These are phyloP conservation scores for Zymoseptoria crescenta DNA, from an alignment of 2,329 filamentous ascomycete genomes.

Conservation along the genomic window DNA sequence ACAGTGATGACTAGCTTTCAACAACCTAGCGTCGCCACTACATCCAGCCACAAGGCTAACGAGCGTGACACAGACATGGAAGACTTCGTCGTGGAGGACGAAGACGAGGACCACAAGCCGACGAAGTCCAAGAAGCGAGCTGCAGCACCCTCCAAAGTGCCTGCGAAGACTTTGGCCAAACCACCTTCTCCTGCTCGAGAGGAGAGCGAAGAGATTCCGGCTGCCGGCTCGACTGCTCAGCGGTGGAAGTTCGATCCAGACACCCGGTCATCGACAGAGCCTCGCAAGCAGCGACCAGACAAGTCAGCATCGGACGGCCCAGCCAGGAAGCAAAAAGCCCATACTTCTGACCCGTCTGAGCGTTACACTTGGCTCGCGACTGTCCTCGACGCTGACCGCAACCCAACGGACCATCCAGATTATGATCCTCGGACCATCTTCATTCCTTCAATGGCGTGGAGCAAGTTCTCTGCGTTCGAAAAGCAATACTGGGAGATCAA, in stretches of 20 bases:
- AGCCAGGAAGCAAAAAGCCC: conserved; percentile 54
- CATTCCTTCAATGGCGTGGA: conserved; percentile 73
- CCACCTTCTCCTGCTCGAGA: conserved; percentile 44
- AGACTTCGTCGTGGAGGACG: conserved; percentile 81
- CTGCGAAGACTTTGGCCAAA: conserved; percentile 19
- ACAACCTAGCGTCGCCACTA: neutral
- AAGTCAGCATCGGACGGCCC: conserved; percentile 20
- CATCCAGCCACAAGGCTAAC: conserved; percentile 9
- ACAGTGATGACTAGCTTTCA: conserved; percentile 12
- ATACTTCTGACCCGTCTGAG: conserved; percentile 73
- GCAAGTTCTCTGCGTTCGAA: conserved; percentile 85
- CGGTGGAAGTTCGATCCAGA: conserved; percentile 73
- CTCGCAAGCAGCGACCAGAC: conserved; percentile 33
- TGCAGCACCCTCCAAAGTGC: conserved; percentile 40
- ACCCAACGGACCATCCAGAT: conserved; percentile 71
- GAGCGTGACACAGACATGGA: conserved; percentile 54
- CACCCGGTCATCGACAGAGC: conserved; percentile 45
- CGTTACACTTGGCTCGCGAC: conserved; percentile 88
- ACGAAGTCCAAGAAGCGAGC: conserved; percentile 53
- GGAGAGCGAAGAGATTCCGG: conserved; percentile 45
- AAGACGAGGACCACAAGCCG: conserved; percentile 57
- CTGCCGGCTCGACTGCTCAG: conserved; percentile 59
- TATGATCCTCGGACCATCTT: conserved; percentile 89
- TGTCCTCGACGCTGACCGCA: conserved; percentile 73
- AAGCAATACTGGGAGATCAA: conserved; percentile 99